These are phyloP conservation scores for Suhomyces ambrosiae DNA, from an alignment of 1,139 yeast species.

Conservation along the genomic window DNA sequence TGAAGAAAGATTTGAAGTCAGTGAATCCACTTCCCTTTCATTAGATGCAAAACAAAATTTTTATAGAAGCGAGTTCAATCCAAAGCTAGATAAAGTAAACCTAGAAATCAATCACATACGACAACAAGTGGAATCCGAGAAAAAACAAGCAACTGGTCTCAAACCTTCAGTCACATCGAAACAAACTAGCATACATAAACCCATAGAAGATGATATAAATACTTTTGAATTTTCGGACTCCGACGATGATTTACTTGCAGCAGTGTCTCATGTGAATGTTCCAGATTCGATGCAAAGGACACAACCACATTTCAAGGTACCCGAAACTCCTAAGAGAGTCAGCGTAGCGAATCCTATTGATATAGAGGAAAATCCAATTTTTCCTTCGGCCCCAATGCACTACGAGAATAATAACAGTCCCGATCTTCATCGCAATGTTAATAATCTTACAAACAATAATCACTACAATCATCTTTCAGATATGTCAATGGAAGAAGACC, in stretches of 20 bases:
- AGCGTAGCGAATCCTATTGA: no score
- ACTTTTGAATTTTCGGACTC: constrained; percentile 15
- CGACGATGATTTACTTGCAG: constrained; percentile 12
- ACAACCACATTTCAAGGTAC: constrained; percentile 9
- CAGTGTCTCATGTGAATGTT: constrained; percentile 6
- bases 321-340: constrained; percentile 5
- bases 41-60: constrained; percentile 23
- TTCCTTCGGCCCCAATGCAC: neutral
- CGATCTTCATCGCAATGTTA: constrained; percentile 11
- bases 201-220: constrained; percentile 5
- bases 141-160: neutral
- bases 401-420: neutral
- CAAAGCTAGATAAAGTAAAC: constrained; percentile 12
- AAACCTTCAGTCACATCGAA: no score
- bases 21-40: constrained; percentile 24
- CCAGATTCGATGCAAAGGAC: constrained; percentile 9
- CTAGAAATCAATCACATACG: constrained; percentile 2
- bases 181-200: constrained; percentile 2
- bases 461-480: constrained; percentile 3
- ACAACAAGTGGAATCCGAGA: neutral
- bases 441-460: constrained; percentile 13
- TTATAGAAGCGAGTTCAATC: constrained; percentile 18
- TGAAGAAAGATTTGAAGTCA: constrained; percentile 16
- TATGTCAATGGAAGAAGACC: constrained; percentile 41
- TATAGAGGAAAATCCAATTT: no score